Evolutionary conservation across 2,329 filamentous ascomycete genomes (phyloP).

Genomic region (Dothiorella sarmentorum): DNA sequence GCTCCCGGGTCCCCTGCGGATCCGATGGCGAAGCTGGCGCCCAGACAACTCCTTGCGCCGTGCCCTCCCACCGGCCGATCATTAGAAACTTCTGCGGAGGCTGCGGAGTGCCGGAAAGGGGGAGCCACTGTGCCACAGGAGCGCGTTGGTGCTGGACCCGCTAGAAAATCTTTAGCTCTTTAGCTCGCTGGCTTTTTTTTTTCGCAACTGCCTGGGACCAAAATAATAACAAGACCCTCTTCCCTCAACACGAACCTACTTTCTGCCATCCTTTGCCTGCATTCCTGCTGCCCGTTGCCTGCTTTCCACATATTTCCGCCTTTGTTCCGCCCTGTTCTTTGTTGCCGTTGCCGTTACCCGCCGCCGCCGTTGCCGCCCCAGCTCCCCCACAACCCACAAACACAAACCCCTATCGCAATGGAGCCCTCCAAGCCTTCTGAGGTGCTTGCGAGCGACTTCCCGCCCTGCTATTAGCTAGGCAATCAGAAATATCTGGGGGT

Average conservation of each 20-base stretch:
- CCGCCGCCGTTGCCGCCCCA: too few species aligned
- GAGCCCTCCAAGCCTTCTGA: constrained; percentile 18
- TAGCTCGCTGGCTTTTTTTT: too few species aligned
- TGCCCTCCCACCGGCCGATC: constrained; percentile 3
- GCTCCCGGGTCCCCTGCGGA: constrained; percentile 10
- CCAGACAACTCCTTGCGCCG: constrained; percentile 2
- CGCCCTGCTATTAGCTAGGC: constrained; percentile 14
- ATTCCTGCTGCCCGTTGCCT: not conserved
- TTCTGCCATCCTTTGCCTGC: not conserved
- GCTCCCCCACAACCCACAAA: too few species aligned
- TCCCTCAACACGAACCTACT: not conserved
- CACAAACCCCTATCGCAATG: constrained; percentile 11
- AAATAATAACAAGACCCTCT: not conserved
- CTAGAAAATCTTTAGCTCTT: constrained; percentile 12
- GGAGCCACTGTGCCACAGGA: too few species aligned
- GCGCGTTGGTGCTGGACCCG: too few species aligned
- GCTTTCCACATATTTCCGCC: not conserved
- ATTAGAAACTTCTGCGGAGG: constrained; percentile 6
- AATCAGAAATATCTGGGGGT: not conserved
- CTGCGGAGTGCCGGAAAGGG: constrained; percentile 11
- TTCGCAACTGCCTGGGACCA: too few species aligned
- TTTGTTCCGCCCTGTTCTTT: not conserved
- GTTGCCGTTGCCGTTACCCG: not conserved
- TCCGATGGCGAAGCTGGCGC: not conserved
- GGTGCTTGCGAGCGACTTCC: constrained; percentile 19